Conservation (phyloP, 345 rosid species). For the Gynandropsis gynandra region DNA sequence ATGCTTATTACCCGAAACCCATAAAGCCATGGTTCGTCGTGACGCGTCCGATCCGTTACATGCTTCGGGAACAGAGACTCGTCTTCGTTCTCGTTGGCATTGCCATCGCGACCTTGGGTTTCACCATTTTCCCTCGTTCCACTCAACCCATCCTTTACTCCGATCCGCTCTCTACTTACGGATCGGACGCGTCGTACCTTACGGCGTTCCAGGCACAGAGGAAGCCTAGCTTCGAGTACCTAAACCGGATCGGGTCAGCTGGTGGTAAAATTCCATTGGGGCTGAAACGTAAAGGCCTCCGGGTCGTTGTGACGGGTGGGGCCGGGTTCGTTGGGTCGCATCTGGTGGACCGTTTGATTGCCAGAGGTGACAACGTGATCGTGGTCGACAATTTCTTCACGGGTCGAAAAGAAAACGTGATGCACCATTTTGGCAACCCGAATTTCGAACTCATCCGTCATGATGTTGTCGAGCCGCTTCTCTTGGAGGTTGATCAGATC, state of each 20-base stretch:
- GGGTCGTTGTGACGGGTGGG: constrained; percentile 77
- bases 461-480: constrained; percentile 75
- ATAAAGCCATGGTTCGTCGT: constrained; percentile 70
- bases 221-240: constrained; percentile 18
- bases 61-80: constrained; percentile 46
- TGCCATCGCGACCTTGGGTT: constrained; percentile 49
- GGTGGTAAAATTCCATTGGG: constrained; percentile 54
- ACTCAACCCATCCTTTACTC: constrained; percentile 19
- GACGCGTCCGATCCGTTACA: constrained; percentile 42
- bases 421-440: constrained; percentile 68
- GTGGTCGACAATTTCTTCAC: constrained; percentile 79
- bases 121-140: constrained; percentile 39
- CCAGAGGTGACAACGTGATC: constrained; percentile 67
- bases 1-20: constrained; percentile 79
- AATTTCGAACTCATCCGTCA: constrained; percentile 72
- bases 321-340: constrained; percentile 91
- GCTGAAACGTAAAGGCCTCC: constrained; percentile 40
- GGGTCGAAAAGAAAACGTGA: constrained; percentile 61
- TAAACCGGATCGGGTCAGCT: constrained; percentile 24
- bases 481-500: constrained; percentile 86
- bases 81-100: constrained; percentile 52
- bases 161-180: constrained; percentile 23
- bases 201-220: constrained; percentile 28
- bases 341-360: constrained; percentile 78
- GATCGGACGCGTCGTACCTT: constrained; percentile 15